Evolutionary conservation across 345 rosid genomes (phyloP), one percentile per base, ranked within the genome.

Genomic region (Eucalyptus curtisii): DNA sequence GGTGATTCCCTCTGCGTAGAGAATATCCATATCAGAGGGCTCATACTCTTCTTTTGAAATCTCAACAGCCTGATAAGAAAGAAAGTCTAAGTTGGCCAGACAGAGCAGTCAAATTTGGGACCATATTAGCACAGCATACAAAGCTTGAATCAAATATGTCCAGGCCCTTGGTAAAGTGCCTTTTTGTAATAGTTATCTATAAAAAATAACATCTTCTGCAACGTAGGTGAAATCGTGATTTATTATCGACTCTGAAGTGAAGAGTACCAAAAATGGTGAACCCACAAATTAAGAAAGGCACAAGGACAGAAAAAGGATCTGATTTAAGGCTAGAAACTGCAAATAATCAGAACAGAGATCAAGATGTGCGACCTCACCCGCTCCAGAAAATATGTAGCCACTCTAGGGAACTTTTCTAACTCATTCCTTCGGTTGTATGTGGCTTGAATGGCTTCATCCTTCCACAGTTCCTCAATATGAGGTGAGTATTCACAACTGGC

Each of bases 1-100:
- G 45, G 96, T 90, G 27, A 94, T 91, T 89, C 98, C 98, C 90
- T 98, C 97, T 50, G 97, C 97, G 88, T 96, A 95, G 92, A 98
- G 89, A 89, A 97, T 94, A 92, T 98, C 99, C 94, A 93, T 92
- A 40, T 97, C 96, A 48, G 98, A 94, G 71, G 99, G 99, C 89
- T 92, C 93, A 52, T 96, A 98, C 87, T 92, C 95, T 88, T 93
- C 71, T 91, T 90, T 96, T 55, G 97, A 94, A 90, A 96, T 92
- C 93, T 95, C 99, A 89, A 91, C 93, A 90, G 97, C 97, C 99
- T 97, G 93, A 87, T 30, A 82, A 71, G 59, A 86, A 90, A 89
- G 59, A 45, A 44, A 49, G 48, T 76, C 85, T 42, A 45, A 61
- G 40, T 27, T 49, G 25, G 55, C 19, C 52, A 40, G 87, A 55